Conservation (phyloP, 31 red algal genomes). For the Asparagopsis taxiformis region DNA sequence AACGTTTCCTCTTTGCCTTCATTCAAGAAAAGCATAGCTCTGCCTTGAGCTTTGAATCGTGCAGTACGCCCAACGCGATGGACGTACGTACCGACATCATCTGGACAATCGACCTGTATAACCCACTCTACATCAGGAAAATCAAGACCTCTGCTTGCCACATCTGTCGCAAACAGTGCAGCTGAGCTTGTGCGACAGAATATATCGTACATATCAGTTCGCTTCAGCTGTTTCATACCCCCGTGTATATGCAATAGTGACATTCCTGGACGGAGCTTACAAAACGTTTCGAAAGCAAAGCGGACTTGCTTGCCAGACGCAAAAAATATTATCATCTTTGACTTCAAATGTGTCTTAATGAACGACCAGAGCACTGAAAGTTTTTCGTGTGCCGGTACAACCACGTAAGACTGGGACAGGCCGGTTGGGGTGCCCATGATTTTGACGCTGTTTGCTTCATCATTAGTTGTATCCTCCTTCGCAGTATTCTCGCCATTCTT, state of each 20-base stretch:
- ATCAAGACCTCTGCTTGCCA: conserved; percentile 94
- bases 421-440: conserved; percentile 63
- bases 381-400: conserved; percentile 65
- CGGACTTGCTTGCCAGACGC: conserved; percentile 93
- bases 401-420: conserved; percentile 81
- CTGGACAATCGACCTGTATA: conserved; percentile 93
- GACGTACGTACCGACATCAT: conserved; percentile 80
- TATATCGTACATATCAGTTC: conserved; percentile 82
- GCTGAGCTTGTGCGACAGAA: conserved; percentile 72
- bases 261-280: conserved; percentile 87
- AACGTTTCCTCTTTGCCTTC: conserved; percentile 68
- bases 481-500: conserved; percentile 5
- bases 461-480: conserved; percentile 5
- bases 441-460: conserved; percentile 18
- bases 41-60: conserved; percentile 65
- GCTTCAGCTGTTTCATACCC: conserved; percentile 78
- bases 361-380: conserved; percentile 94
- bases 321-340: conserved; percentile 94
- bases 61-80: conserved; percentile 99
- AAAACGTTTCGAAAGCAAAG: conserved; percentile 88
- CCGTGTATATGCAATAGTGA: conserved; percentile 90
- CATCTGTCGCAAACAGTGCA: conserved; percentile 90
- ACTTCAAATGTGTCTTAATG: conserved; percentile 88
- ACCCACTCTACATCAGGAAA: conserved; percentile 97
- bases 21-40: conserved; percentile 80